These are phyloP conservation scores for Pseudofabraea citricarpa DNA, from an alignment of 2,329 filamentous ascomycete species.

Conservation along the genomic window DNA sequence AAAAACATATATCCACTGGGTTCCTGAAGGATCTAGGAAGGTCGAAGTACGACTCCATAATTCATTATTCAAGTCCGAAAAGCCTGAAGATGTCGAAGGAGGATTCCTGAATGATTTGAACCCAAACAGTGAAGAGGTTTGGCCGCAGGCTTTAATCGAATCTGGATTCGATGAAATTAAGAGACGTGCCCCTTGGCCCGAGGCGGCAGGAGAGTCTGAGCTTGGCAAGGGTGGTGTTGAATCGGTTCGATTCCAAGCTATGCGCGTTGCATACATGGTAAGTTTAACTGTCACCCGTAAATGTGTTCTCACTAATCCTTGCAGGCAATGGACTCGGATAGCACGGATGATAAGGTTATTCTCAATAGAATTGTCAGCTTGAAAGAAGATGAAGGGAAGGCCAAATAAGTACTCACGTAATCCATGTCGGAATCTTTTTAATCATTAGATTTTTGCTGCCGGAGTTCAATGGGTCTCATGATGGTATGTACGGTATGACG, in stretches of 20 bases:
- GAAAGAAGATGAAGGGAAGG: constrained; percentile 80
- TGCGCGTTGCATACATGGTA: constrained; percentile 71
- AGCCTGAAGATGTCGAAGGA: constrained; percentile 71
- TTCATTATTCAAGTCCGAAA: constrained; percentile 79
- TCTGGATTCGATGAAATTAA: constrained; percentile 75
- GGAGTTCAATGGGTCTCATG: too few relatives aligned
- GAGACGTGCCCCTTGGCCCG: constrained; percentile 73
- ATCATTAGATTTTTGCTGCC: too few relatives aligned
- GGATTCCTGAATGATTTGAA: constrained; percentile 84
- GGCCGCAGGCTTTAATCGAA: constrained; percentile 74
- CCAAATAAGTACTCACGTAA: too few relatives aligned
- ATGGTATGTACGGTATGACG: too few relatives aligned
- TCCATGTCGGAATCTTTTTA: too few relatives aligned
- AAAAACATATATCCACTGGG: constrained; percentile 90
- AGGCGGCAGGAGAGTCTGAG: constrained; percentile 62
- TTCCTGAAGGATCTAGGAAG: constrained; percentile 62
- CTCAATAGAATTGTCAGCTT: constrained; percentile 88
- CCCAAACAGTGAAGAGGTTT: constrained; percentile 77
- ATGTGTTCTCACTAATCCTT: constrained; percentile 2
- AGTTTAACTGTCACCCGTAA: background rate
- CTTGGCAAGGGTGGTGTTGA: constrained; percentile 60
- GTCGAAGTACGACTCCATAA: constrained; percentile 78
- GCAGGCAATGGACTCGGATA: constrained; percentile 70
- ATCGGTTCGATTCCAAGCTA: constrained; percentile 83
- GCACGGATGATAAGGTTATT: constrained; percentile 72